Evolutionary conservation across 805 yeast genomes (phyloP), one percentile per base, ranked within the genome.

Genomic region (Zygosaccharomyces bisporus): DNA sequence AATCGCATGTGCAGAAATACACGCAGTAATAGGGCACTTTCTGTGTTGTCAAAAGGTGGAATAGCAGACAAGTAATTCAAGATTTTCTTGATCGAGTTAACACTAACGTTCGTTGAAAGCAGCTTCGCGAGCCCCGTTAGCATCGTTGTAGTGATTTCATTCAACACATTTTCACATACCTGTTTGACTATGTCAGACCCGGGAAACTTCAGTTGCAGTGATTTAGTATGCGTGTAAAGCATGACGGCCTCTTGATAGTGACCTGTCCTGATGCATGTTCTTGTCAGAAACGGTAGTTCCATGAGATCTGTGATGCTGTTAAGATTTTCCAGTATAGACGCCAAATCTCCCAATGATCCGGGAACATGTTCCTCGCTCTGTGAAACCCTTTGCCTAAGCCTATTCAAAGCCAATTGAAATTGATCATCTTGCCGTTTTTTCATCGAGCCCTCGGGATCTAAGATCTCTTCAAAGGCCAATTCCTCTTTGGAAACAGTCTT

Each of bases 171-270:
- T 8, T 50, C 44, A 23, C 56, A 52, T 6, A 60, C 53, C 5
- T 49, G 64, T 65, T 37, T 68, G 61, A 62, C 45, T 7, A 57
- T 50, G 3, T 39, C 39, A 5, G 62, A 55, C 7, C 56, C 58
- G 0, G 89, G 86, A 61, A 83, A 90, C 46, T 95, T 72, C 13
- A 81, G 77, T 0, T 75, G 69, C 18, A 93, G 69, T 43, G 95
- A 73, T 50, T 82, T 75, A 0, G 85, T 80, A 55, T 86, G 80
- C 23, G 84, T 75, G 9, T 89, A 83, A 10, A 91, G 76, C 60
- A 91, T 95, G 27, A 91, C 74, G 7, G 96, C 89, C 57, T 89
- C 95, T 25, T 88, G 84, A 59, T 90, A 93, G 57, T 85, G 86
- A 0, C 96, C 96, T 37, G 84, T 83, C 38, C 79, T 73, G 8